phyloP scores from a whole-genome alignment of 75 land plant genomes.

The Larix kaempferi region DNA sequence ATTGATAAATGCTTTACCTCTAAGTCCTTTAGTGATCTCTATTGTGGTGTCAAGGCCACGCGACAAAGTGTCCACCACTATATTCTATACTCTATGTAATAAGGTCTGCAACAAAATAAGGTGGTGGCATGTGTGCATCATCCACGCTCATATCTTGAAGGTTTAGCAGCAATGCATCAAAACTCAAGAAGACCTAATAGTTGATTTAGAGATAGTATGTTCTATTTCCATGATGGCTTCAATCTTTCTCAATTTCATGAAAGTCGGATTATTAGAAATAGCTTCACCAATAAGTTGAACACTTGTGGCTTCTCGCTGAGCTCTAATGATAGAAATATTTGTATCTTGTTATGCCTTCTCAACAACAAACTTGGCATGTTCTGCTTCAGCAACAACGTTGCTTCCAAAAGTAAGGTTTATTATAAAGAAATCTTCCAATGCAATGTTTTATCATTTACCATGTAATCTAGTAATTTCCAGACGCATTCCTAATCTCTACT shows the following conservation, averaged over 20 bases:
- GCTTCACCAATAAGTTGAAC: slow-evolving; percentile 71
- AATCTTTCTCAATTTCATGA: slow-evolving; percentile 57
- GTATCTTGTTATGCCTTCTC: slow-evolving; percentile 77
- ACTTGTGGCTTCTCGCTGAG: slow-evolving; percentile 77
- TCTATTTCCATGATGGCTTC: slow-evolving; percentile 62
- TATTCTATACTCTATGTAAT: too few relatives aligned
- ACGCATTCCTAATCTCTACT: too few relatives aligned
- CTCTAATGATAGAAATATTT: slow-evolving; percentile 62
- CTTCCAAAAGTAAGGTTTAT: slow-evolving; percentile 61
- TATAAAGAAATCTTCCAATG: slow-evolving; percentile 62
- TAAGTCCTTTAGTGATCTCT: too few relatives aligned
- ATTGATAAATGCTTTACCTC: too few relatives aligned
- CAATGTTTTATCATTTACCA: slow-evolving; percentile 29
- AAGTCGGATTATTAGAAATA: slow-evolving; percentile 65
- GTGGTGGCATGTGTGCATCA: too few relatives aligned
- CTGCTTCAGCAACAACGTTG: slow-evolving; percentile 73
- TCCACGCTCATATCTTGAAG: too few relatives aligned
- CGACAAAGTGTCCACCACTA: too few relatives aligned
- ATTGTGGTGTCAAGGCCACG: too few relatives aligned
- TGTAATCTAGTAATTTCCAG: too few relatives aligned
- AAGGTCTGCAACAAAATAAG: too few relatives aligned
- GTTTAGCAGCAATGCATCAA: too few relatives aligned
- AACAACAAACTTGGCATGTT: slow-evolving; percentile 64
- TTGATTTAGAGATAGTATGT: slow-evolving; percentile 49
- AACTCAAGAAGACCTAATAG: slow-evolving; percentile 38